Evolutionary conservation across 2,329 filamentous ascomycete genomes (phyloP).

Genomic region (Cytospora mali): DNA sequence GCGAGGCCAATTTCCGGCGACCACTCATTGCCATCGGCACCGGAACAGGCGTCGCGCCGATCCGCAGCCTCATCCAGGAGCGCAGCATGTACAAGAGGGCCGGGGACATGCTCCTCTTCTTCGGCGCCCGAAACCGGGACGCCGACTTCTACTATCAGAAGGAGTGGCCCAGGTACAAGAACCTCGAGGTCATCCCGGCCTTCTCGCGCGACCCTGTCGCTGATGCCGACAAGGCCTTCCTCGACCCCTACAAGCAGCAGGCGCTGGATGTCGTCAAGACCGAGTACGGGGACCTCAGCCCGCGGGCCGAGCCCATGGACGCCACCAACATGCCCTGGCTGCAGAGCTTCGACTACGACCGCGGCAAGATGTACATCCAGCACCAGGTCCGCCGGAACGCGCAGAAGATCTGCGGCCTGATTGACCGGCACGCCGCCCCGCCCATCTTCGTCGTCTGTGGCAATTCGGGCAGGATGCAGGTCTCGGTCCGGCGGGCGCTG

Average conservation of each 20-base stretch:
- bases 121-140: slow-evolving; percentile 74
- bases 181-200: slow-evolving; percentile 45
- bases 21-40: slow-evolving; percentile 80
- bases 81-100: slow-evolving; percentile 46
- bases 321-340: slow-evolving; percentile 26
- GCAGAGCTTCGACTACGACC: slow-evolving; percentile 26
- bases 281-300: slow-evolving; percentile 29
- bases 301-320: slow-evolving; percentile 8
- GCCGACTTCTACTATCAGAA: slow-evolving; percentile 81
- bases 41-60: slow-evolving; percentile 84
- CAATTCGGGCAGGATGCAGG: slow-evolving; percentile 61
- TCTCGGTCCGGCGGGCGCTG: slow-evolving; percentile 55
- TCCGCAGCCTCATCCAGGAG: slow-evolving; percentile 79
- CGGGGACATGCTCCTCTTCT: slow-evolving; percentile 66
- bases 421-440: slow-evolving; percentile 36
- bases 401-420: slow-evolving; percentile 39
- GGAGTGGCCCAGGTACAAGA: slow-evolving; percentile 63
- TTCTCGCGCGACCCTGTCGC: slow-evolving; percentile 50
- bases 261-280: not conserved
- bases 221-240: slow-evolving; percentile 4
- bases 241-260: slow-evolving; percentile 19
- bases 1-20: slow-evolving; percentile 40
- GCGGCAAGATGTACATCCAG: slow-evolving; percentile 59
- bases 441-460: slow-evolving; percentile 59
- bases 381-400: slow-evolving; percentile 53